A percentile compares a stretch with the other conserved stretches of the same genome.
These are phyloP conservation scores for Citrus reticulata DNA, from an alignment of 345 rosid genomes.

Conservation along the genomic window DNA sequence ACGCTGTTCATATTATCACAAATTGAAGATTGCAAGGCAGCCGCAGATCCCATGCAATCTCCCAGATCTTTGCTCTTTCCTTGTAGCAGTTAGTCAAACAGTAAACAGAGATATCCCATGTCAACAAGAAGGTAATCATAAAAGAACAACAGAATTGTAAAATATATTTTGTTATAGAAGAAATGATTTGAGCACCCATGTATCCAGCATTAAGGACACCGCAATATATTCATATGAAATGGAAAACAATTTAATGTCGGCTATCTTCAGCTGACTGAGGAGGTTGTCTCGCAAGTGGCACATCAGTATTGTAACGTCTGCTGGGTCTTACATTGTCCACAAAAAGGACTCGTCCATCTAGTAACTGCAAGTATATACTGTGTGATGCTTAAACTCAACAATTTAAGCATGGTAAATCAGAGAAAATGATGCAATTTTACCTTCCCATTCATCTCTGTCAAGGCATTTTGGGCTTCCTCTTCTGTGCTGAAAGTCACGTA, in stretches of 20 bases:
- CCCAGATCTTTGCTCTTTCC: neutral
- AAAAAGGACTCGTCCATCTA: constrained; percentile 53
- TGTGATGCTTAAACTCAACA: neutral
- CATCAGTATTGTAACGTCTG: neutral
- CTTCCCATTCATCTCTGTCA: constrained; percentile 54
- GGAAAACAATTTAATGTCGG: constrained; percentile 1
- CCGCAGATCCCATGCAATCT: neutral
- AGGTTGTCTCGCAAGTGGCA: constrained; percentile 6
- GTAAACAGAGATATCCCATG: neutral
- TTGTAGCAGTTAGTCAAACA: no score
- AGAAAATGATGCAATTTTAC: constrained; percentile 20
- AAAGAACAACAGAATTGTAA: neutral
- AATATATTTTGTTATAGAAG: neutral
- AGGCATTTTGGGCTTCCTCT: constrained; percentile 50
- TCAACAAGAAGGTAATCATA: neutral
- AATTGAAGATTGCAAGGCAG: no score
- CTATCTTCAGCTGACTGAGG: constrained; percentile 16
- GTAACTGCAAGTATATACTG: constrained; percentile 38
- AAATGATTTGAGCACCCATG: neutral
- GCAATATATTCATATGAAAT: neutral
- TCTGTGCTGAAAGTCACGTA: constrained; percentile 46
- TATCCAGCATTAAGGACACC: neutral
- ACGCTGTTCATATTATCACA: no score
- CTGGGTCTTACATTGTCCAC: constrained; percentile 28
- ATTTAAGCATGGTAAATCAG: neutral